Percentiles rank a stretch among this genome's conserved stretches.
Evolutionary conservation across 2,329 filamentous ascomycete genomes (phyloP).

Genomic region (Alternaria incomplexa): DNA sequence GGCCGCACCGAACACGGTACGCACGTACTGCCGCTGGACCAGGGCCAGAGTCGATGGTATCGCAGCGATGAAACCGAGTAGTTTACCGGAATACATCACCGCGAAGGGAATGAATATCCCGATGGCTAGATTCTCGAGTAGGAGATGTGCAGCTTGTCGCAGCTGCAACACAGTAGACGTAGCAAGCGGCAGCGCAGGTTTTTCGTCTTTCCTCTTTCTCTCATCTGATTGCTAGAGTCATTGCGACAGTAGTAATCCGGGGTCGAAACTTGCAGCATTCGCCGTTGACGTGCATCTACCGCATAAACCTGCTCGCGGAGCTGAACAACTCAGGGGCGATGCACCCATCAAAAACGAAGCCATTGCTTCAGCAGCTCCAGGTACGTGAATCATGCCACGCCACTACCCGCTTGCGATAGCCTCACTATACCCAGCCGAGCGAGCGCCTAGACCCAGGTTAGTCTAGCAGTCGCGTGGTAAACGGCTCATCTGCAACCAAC

Average conservation of each 20-base stretch:
- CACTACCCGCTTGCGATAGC: background rate
- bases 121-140: no score
- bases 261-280: background rate
- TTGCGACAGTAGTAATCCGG: background rate
- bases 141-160: background rate
- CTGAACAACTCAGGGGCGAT: constrained; percentile 5
- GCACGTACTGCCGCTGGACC: constrained; percentile 8
- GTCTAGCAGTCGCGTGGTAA: constrained; percentile 4
- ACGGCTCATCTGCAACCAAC: background rate
- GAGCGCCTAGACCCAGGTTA: background rate
- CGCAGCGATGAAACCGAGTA: background rate
- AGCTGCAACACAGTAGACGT: background rate
- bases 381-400: constrained; percentile 14
- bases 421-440: background rate
- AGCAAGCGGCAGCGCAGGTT: background rate
- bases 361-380: constrained; percentile 8
- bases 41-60: background rate
- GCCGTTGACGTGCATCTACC: background rate
- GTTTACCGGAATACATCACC: background rate
- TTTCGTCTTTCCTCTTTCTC: background rate
- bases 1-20: constrained; percentile 3
- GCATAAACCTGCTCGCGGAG: constrained; percentile 1
- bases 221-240: background rate
- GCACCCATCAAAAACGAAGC: constrained; percentile 3
- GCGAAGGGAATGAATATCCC: background rate